A percentile compares a stretch with the other conserved stretches of the same genome.
Evolutionary conservation across 2,329 filamentous ascomycete species (phyloP).

Genomic region (Ceratocystis papillata): DNA sequence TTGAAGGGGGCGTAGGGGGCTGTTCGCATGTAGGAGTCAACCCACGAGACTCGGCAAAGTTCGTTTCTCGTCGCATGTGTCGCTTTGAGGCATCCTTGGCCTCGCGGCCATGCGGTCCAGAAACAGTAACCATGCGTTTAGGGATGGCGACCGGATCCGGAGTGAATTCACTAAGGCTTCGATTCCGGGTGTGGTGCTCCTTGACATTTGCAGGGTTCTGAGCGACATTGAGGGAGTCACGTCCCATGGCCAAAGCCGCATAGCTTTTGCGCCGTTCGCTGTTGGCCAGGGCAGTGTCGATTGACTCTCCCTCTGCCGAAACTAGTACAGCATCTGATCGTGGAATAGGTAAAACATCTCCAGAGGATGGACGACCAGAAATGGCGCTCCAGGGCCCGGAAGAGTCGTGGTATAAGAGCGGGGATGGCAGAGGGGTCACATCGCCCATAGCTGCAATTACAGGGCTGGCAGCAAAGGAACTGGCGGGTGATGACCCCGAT

Average conservation of each 20-base stretch:
- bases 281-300: conserved; percentile 40
- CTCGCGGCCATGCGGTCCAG: conserved; percentile 45
- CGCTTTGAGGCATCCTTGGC: conserved; percentile 33
- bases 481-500: conserved; percentile 41
- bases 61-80: conserved; percentile 60
- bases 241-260: conserved; percentile 33
- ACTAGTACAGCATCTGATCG: conserved; percentile 35
- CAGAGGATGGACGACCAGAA: conserved; percentile 25
- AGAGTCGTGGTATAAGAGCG: conserved; percentile 54
- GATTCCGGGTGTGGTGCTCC: conserved; percentile 52
- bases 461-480: conserved; percentile 60
- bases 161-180: conserved; percentile 80
- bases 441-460: conserved; percentile 66
- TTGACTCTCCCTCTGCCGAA: conserved; percentile 42
- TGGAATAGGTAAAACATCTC: neutral
- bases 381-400: conserved; percentile 55
- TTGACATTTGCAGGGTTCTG: conserved; percentile 21
- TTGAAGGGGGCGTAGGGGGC: conserved; percentile 72
- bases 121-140: conserved; percentile 63
- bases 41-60: conserved; percentile 68
- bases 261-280: conserved; percentile 50
- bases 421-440: conserved; percentile 68
- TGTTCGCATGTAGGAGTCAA: conserved; percentile 49
- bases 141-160: conserved; percentile 60
- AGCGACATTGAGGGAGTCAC: conserved; percentile 15